Percentiles rank a stretch among this genome's conserved stretches.
Conservation (phyloP, 2,329 filamentous ascomycete genomes). For the Drechmeria coniospora region DNA sequence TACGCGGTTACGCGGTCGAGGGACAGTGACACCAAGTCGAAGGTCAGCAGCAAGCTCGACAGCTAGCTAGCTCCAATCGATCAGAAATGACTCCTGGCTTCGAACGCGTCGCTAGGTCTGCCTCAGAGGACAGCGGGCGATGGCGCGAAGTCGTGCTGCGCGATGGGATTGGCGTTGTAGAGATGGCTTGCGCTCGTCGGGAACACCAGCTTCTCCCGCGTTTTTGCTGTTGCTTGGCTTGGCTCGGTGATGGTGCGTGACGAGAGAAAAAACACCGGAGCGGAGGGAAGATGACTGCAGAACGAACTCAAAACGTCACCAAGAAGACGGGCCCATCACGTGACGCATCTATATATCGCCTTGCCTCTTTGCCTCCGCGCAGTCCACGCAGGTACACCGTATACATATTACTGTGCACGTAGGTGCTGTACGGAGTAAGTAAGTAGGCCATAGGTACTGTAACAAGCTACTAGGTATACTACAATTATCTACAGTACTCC, state of each 20-base stretch:
- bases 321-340: slow-evolving; percentile 15
- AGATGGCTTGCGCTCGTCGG: slow-evolving; percentile 18
- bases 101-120: slow-evolving; percentile 13
- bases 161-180: slow-evolving; percentile 13
- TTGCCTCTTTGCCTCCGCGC: too few relatives aligned
- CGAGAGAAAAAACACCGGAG: slow-evolving; percentile 19
- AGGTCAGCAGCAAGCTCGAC: too few relatives aligned
- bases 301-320: slow-evolving; percentile 21
- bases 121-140: slow-evolving; percentile 7
- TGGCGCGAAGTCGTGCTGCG: slow-evolving; percentile 10
- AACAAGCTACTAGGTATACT: too few relatives aligned
- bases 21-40: too few relatives aligned
- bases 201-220: slow-evolving; percentile 15
- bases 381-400: too few relatives aligned
- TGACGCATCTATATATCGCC: too few relatives aligned
- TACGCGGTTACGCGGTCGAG: too few relatives aligned
- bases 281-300: slow-evolving; percentile 15
- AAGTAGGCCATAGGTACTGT: too few relatives aligned
- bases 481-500: too few relatives aligned
- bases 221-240: slow-evolving; percentile 9
- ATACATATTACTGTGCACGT: too few relatives aligned
- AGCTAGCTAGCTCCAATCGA: too few relatives aligned
- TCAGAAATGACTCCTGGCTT: neutral
- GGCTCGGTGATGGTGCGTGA: slow-evolving; percentile 13
- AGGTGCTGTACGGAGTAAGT: too few relatives aligned